Evolutionary conservation across 1,139 yeast genomes (phyloP), one percentile per base, ranked within the genome.

Genomic region (Yamadazyma diddensiae): DNA sequence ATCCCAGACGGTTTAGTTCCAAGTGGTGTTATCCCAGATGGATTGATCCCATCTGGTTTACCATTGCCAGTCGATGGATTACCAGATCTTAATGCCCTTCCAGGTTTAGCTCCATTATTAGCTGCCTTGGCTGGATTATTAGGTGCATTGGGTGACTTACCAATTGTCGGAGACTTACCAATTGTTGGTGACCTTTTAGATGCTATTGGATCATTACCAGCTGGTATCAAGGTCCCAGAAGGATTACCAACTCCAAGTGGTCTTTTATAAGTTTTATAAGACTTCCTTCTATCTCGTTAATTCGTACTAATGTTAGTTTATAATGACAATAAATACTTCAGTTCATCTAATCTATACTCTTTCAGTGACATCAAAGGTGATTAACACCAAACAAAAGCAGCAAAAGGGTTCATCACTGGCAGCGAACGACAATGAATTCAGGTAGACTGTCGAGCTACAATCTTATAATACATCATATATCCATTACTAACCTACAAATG

Each of bases 101-200:
- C 22, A 21, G 31, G 27, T 10, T 33, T 41, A 17, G 29, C 25
- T 14, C 31, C 34, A 20, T 21, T 36, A 21, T 30, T 36, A 15
- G n/a, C 24, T 22, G 31, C 33, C 17, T 24, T 41, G 29, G 26
- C 37, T n/a, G n/a, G 19, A 9, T 31, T 42, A 17, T 34, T 36
- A n/a, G 32, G 27, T 13, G n/a, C 20, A 21, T 20, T 38, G 8
- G 31, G 33, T 16, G 25, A 21, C 14, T 35, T 41, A 24, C 46
- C 46, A 34, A 26, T 39, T 14, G 26, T 38, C 22, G 29, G 31
- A 14, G 34, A 34, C 21, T 41, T 42, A 26, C 44, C 45, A 33
- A 24, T 36, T 16, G 35, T 38, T 17, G 26, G 39, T 30, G 39
- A 39, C 12, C 29, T 40, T 17, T 34, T 34, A 23, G 31, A 35